Conservation (phyloP, 306 rosid species). For the Cyamopsis tetragonoloba region DNA sequence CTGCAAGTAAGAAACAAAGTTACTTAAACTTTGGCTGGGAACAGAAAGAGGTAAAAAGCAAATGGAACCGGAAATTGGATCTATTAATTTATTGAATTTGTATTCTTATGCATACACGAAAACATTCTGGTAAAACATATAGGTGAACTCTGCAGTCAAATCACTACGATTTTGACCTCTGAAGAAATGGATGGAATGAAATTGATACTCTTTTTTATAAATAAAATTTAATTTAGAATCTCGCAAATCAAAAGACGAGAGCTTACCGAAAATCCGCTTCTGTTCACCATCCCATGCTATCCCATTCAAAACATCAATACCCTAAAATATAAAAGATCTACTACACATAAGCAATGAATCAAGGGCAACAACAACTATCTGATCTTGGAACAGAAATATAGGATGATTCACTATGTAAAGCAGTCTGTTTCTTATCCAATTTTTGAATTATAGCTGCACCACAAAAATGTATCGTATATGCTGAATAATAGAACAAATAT, state of each 20-base stretch:
- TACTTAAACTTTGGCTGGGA: background rate
- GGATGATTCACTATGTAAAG: background rate
- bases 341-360: conserved; percentile 10
- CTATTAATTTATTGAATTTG: background rate
- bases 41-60: background rate
- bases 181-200: background rate
- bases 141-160: background rate
- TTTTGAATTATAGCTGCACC: background rate
- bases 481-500: background rate
- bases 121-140: background rate
- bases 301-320: conserved; percentile 74
- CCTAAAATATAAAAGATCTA: conserved; percentile 34
- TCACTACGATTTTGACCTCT: background rate
- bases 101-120: background rate
- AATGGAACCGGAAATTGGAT: background rate
- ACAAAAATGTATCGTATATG: background rate
- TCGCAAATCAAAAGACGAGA: background rate
- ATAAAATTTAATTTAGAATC: background rate
- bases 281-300: conserved; percentile 79
- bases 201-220: too few species aligned
- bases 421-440: background rate
- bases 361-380: background rate
- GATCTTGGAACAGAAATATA: background rate
- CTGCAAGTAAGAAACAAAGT: conserved; percentile 42
- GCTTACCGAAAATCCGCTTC: conserved; percentile 70